Evolutionary conservation across 768 basidiomycete genomes (phyloP).

Genomic region (Termitomyces sp.): DNA sequence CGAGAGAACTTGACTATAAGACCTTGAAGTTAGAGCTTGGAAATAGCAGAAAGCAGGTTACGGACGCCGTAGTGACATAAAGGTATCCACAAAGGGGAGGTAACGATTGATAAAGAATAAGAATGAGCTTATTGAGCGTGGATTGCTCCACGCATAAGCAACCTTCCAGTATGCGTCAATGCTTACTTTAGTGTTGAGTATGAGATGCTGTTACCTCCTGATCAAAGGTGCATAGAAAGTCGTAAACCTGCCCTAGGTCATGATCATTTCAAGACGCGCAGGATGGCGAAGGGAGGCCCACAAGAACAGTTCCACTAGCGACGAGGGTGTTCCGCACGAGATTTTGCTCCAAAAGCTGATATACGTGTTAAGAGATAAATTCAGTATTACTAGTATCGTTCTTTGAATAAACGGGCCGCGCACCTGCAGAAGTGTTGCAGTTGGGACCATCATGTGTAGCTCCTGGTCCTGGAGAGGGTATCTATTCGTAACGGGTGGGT

Average conservation of each 20-base stretch:
- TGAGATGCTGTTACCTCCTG: slow-evolving; percentile 26
- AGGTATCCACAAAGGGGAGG: slow-evolving; percentile 37
- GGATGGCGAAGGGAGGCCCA: slow-evolving; percentile 5
- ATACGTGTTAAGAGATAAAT: not conserved
- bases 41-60: not conserved
- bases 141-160: slow-evolving; percentile 32
- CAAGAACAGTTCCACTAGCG: slow-evolving; percentile 27
- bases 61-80: slow-evolving; percentile 32
- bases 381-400: not conserved
- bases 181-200: not conserved
- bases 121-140: slow-evolving; percentile 28
- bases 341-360: slow-evolving; percentile 22
- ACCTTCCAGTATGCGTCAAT: slow-evolving; percentile 21
- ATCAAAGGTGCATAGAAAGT: slow-evolving; percentile 34
- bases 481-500: not conserved
- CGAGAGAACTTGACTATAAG: slow-evolving; percentile 12
- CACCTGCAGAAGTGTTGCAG: slow-evolving; percentile 1
- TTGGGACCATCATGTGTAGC: slow-evolving; percentile 6
- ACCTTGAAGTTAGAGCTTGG: not conserved
- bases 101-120: slow-evolving; percentile 41
- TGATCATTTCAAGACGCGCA: not conserved
- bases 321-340: slow-evolving; percentile 27
- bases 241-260: slow-evolving; percentile 28
- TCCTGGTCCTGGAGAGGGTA: not conserved
- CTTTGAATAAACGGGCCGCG: not conserved